phyloP scores from a whole-genome alignment of 1,284 basidiomycete genomes.

The Hemileia vastatrix region DNA sequence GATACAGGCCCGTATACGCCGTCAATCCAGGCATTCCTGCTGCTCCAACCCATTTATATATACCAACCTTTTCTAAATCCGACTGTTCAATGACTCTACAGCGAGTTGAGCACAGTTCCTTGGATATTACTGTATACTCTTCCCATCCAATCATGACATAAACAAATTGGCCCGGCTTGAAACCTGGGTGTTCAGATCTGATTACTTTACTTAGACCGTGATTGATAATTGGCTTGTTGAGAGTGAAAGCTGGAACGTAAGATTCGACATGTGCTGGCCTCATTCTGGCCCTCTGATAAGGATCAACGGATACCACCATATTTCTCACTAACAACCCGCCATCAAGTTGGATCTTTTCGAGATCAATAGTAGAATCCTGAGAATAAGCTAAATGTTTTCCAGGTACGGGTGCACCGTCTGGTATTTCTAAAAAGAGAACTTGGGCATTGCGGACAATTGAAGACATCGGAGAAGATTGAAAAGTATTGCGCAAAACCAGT shows the following conservation, averaged over 20 bases:
- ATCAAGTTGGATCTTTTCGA: conserved; percentile 18
- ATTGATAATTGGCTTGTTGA: neutral
- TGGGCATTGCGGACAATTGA: too few relatives aligned
- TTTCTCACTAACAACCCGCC: conserved; percentile 13
- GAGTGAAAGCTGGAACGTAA: neutral
- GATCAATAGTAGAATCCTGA: conserved; percentile 12
- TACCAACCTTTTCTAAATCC: neutral
- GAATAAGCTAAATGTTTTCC: neutral
- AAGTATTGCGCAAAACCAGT: too few relatives aligned
- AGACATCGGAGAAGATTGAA: too few relatives aligned
- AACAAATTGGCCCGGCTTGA: neutral
- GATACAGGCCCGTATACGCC: conserved; percentile 21
- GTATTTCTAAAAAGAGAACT: too few relatives aligned
- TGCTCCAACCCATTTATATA: conserved; percentile 31
- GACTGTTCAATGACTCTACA: neutral
- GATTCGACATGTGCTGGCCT: neutral
- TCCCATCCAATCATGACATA: neutral
- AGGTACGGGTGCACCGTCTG: too few relatives aligned
- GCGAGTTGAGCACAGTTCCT: neutral
- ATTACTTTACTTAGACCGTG: neutral
- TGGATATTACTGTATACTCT: neutral
- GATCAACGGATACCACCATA: conserved; percentile 24
- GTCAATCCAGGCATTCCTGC: conserved; percentile 40
- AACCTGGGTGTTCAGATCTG: neutral
- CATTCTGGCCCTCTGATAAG: conserved; percentile 24